Evolutionary conservation across 805 yeast genomes (phyloP).

Genomic region (Ogataea sp.): DNA sequence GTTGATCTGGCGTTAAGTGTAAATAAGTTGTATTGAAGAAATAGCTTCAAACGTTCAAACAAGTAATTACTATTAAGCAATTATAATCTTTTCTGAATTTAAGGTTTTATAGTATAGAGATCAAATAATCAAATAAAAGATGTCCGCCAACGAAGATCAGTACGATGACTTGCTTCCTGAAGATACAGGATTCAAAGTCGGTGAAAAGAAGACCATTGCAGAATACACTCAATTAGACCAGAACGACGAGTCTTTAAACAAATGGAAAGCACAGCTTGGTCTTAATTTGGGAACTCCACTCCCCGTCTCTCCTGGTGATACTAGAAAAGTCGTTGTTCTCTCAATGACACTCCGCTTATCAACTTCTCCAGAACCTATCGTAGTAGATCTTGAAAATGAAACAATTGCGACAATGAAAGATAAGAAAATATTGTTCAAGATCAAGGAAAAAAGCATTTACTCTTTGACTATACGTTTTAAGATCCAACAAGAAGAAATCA

Average conservation of each 20-base stretch:
- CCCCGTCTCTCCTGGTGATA: slow-evolving; percentile 65
- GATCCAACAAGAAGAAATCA: slow-evolving; percentile 67
- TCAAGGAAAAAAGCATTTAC: slow-evolving; percentile 73
- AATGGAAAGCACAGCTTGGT: slow-evolving; percentile 89
- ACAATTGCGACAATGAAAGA: slow-evolving; percentile 46
- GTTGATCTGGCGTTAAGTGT: too few relatives aligned
- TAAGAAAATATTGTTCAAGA: slow-evolving; percentile 54
- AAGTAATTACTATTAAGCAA: too few relatives aligned
- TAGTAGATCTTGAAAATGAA: slow-evolving; percentile 59
- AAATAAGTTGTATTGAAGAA: too few relatives aligned
- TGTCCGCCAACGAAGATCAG: not conserved
- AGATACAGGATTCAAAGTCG: slow-evolving; percentile 54
- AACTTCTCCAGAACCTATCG: slow-evolving; percentile 60
- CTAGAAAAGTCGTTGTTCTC: slow-evolving; percentile 68
- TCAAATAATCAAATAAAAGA: not conserved
- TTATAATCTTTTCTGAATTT: too few relatives aligned
- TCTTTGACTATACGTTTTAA: slow-evolving; percentile 68
- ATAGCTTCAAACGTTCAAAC: too few relatives aligned
- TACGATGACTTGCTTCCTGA: slow-evolving; percentile 48
- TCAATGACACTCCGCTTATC: slow-evolving; percentile 68
- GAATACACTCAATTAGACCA: slow-evolving; percentile 82
- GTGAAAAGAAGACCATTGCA: slow-evolving; percentile 68
- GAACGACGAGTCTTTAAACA: slow-evolving; percentile 81
- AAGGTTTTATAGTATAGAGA: too few relatives aligned
- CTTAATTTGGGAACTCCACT: slow-evolving; percentile 47